Base-by-base conservation (phyloP, 169 alveolate species). In the Cyclospora cayetanensis region DNA sequence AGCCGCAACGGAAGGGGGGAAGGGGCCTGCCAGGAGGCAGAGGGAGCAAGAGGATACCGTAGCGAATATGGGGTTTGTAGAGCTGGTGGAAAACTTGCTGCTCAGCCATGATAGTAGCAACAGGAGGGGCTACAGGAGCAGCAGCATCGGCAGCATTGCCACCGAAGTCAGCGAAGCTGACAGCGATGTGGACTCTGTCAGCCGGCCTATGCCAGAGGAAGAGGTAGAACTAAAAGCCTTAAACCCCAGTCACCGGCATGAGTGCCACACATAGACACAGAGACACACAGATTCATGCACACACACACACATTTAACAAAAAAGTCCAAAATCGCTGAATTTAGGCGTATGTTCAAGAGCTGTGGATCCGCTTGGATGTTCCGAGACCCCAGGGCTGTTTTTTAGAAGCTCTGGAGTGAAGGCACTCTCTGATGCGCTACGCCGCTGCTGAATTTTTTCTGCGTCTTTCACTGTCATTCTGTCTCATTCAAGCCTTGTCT, bases 41-140 rank as follows among this genome's bases (percentile, higher is more conserved):
- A 41, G 55, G 60, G 53, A 25, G 66, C 86, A 42, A 25, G 86
- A 43, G 29, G 86, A 76, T 50, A 66, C 86, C 22, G 63, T 76
- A 9, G 86, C 86, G 42, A 76, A 43, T 42, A 76, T 76, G 86
- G 86, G 86, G n/a, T 76, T 76, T 42, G 86, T 76, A 39, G 86
- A 76, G 63, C 37, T 76, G 11, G 86, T 76, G n/a, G 86, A 76
- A 50, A 76, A 76, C 22, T 27, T 76, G 68, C 46, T 76, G 68
- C 86, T 76, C 55, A 76, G 68, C 41, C 86, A 76, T 42, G 86
- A 76, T 66, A 76, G 66, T 66, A 76, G 66, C 86, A 76, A 42
- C 86, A 39, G 66, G 39, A 22, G 86, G 86, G 65, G 43, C 65
- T 76, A 25, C 35, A 70, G 83, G 60, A 70, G 83, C 83, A 70